A percentile compares a stretch with the other conserved stretches of the same genome.
phyloP scores from a whole-genome alignment of 2,329 filamentous ascomycete genomes.

The Pyrenophora teres region DNA sequence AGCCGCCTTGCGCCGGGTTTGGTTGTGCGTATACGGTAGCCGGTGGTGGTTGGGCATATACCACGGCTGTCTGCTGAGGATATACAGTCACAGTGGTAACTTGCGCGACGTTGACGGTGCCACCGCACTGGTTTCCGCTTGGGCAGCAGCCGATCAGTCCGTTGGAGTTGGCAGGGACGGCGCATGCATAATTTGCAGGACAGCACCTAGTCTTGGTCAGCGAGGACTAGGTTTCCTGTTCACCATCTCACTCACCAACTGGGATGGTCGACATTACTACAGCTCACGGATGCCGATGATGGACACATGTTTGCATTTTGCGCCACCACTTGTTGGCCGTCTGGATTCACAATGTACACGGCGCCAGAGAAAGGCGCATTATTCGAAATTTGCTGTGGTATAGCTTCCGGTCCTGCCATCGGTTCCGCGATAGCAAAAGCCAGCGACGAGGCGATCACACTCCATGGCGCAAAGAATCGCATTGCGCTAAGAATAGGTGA shows the following conservation, averaged over 20 bases:
- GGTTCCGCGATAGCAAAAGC: constrained; percentile 28
- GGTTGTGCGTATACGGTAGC: constrained; percentile 35
- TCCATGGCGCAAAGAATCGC: constrained; percentile 20
- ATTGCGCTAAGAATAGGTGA: constrained; percentile 16
- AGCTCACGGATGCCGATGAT: constrained; percentile 46
- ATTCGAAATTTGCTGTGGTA: constrained; percentile 38
- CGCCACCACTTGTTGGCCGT: constrained; percentile 43
- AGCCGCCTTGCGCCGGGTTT: constrained; percentile 34
- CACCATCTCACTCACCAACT: constrained; percentile 46
- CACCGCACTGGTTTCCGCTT: constrained; percentile 40
- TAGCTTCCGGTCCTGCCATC: constrained; percentile 33
- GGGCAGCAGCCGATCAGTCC: constrained; percentile 48
- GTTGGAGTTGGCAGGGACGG: constrained; percentile 35
- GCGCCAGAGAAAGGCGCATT: constrained; percentile 49
- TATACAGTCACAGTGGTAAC: constrained; percentile 45
- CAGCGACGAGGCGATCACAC: constrained; percentile 17
- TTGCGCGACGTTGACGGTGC: constrained; percentile 39
- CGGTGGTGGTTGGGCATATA: constrained; percentile 33
- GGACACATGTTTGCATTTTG: constrained; percentile 42
- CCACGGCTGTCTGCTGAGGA: constrained; percentile 33
- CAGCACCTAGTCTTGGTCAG: constrained; percentile 42
- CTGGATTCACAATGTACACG: constrained; percentile 44
- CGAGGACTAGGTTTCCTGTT: background rate
- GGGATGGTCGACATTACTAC: constrained; percentile 48
- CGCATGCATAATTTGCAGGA: constrained; percentile 43